phyloP scores from a whole-genome alignment of 306 rosid genomes.

The Senna siamea region DNA sequence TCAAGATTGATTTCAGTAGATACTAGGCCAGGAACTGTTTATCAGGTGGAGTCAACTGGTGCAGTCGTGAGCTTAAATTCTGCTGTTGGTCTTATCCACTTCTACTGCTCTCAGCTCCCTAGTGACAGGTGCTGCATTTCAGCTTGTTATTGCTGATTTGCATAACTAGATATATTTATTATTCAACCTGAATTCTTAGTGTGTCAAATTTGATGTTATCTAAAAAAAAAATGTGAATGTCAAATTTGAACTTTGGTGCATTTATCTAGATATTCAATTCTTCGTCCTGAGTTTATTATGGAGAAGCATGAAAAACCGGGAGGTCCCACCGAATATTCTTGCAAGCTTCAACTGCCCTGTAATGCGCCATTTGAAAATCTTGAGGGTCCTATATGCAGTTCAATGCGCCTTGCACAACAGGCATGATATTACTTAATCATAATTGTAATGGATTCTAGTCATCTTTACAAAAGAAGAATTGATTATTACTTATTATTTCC shows the following conservation, averaged over 20 bases:
- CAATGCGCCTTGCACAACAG: constrained; percentile 99
- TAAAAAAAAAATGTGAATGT: too few relatives aligned
- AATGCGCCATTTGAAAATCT: constrained; percentile 98
- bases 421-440: constrained; percentile 45
- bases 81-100: constrained; percentile 95
- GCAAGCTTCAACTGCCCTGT: constrained; percentile 99
- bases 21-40: constrained; percentile 76
- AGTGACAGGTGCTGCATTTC: constrained; percentile 83
- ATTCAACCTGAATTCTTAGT: not conserved
- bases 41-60: constrained; percentile 98
- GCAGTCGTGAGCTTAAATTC: constrained; percentile 98
- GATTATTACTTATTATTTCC: constrained; percentile 30
- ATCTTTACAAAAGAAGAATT: constrained; percentile 30
- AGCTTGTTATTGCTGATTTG: constrained; percentile 30
- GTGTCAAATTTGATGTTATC: not conserved
- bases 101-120: constrained; percentile 99
- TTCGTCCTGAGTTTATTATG: constrained; percentile 97
- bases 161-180: constrained; percentile 17
- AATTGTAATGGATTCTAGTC: constrained; percentile 29
- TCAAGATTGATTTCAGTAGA: constrained; percentile 87
- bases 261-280: constrained; percentile 83
- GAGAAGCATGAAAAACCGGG: constrained; percentile 88
- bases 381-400: constrained; percentile 92
- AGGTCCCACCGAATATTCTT: constrained; percentile 86
- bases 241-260: constrained; percentile 20